These are phyloP conservation scores for Fomitopsis pinicola DNA, from an alignment of 1,284 basidiomycete genomes.

Conservation along the genomic window DNA sequence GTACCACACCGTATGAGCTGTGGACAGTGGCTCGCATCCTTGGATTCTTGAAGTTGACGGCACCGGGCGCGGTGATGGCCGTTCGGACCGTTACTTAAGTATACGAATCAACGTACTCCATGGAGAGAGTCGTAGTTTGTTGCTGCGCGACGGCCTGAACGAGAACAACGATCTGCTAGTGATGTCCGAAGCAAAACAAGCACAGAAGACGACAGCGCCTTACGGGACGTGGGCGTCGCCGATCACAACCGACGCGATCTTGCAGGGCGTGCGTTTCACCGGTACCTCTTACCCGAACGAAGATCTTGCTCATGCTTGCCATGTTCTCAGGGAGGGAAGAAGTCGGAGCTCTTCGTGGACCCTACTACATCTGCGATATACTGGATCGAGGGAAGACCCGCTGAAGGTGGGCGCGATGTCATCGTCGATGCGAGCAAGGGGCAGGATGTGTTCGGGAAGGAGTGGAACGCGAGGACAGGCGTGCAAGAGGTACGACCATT, in stretches of 20 bases:
- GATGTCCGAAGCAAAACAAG: neutral
- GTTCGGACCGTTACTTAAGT: too few species aligned
- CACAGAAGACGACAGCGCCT: slow-evolving; percentile 24
- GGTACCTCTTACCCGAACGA: neutral
- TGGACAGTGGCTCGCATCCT: too few species aligned
- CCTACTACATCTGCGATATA: slow-evolving; percentile 46
- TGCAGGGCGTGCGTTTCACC: slow-evolving; percentile 42
- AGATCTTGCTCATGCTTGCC: neutral
- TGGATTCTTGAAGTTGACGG: too few species aligned
- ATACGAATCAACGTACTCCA: too few species aligned
- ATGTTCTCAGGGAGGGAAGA: slow-evolving; percentile 33
- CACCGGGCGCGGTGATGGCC: too few species aligned
- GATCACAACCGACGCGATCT: slow-evolving; percentile 31
- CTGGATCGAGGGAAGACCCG: slow-evolving; percentile 59
- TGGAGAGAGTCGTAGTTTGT: too few species aligned
- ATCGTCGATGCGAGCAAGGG: slow-evolving; percentile 46
- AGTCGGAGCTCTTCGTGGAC: slow-evolving; percentile 53
- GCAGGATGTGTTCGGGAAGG: slow-evolving; percentile 44
- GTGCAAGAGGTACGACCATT: slow-evolving; percentile 48
- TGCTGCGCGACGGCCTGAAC: neutral
- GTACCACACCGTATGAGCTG: too few species aligned
- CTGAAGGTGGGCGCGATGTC: slow-evolving; percentile 54
- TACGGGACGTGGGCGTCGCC: slow-evolving; percentile 36
- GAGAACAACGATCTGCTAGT: neutral
- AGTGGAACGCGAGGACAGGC: slow-evolving; percentile 52